Percentiles rank a stretch among this genome's conserved stretches.
Conservation (phyloP, 2,329 filamentous ascomycete genomes). For the Fusarium palustre region DNA sequence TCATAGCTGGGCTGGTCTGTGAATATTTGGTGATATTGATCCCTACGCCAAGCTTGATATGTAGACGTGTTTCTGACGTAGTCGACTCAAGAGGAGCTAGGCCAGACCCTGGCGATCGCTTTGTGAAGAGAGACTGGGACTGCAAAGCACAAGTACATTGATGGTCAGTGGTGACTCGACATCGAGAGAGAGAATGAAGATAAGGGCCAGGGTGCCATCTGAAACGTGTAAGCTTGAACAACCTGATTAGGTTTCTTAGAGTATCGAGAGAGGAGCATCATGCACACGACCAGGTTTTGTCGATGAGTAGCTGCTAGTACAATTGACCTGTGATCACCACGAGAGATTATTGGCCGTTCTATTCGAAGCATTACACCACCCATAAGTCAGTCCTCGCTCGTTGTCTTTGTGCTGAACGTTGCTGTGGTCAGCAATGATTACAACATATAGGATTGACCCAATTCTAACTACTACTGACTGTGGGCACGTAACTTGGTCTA, state of each 20-base stretch:
- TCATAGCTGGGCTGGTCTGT: not conserved
- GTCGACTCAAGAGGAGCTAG: not conserved
- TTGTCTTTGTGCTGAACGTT: not conserved
- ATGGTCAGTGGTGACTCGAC: too few relatives aligned
- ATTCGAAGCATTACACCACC: too few relatives aligned
- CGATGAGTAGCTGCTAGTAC: not conserved
- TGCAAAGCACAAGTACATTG: not conserved
- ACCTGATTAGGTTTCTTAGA: not conserved
- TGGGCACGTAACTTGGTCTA: not conserved
- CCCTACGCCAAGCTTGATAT: not conserved
- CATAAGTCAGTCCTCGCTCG: not conserved
- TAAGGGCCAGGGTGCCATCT: too few relatives aligned
- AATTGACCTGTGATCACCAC: too few relatives aligned
- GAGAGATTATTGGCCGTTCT: not conserved
- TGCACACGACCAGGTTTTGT: not conserved
- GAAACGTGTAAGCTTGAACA: too few relatives aligned
- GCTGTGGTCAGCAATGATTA: constrained; percentile 7
- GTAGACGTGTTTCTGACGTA: not conserved
- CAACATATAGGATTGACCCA: not conserved
- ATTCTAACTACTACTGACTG: not conserved
- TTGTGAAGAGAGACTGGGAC: not conserved
- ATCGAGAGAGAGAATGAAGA: too few relatives aligned
- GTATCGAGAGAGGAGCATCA: not conserved
- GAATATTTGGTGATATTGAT: not conserved
- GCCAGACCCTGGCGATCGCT: not conserved